Evolutionary conservation across 495 filamentous ascomycete species (phyloP).

Genomic region (Aspergillus nanangensis): DNA sequence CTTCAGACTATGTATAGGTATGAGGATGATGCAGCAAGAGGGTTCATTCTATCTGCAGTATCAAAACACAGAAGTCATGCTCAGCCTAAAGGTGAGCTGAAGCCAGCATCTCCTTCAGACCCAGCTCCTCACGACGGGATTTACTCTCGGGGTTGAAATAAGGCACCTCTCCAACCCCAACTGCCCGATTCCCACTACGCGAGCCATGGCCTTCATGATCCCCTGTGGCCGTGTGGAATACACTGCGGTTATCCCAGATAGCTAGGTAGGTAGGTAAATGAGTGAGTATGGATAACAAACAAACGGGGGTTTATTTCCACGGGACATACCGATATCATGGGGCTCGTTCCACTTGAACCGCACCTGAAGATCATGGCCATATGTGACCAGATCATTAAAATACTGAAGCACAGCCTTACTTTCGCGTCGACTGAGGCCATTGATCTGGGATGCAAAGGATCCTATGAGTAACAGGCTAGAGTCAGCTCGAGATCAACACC

Average conservation of each 20-base stretch:
- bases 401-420: slow-evolving; percentile 51
- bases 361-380: slow-evolving; percentile 73
- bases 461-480: slow-evolving; percentile 12
- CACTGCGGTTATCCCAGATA: slow-evolving; percentile 73
- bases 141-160: slow-evolving; percentile 51
- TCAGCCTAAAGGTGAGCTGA: slow-evolving; percentile 19
- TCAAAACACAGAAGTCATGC: no score
- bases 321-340: slow-evolving; percentile 44
- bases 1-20: background rate
- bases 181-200: slow-evolving; percentile 55
- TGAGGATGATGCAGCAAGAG: background rate
- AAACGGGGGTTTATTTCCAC: no score
- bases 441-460: slow-evolving; percentile 16
- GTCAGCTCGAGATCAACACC: slow-evolving; percentile 6
- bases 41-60: background rate
- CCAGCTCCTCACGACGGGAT: slow-evolving; percentile 36
- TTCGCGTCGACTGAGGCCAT: slow-evolving; percentile 35
- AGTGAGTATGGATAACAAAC: background rate
- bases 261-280: slow-evolving; percentile 38
- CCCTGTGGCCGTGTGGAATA: slow-evolving; percentile 65
- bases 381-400: slow-evolving; percentile 54
- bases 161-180: slow-evolving; percentile 61
- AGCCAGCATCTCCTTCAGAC: slow-evolving; percentile 15
- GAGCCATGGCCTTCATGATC: slow-evolving; percentile 59
- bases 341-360: slow-evolving; percentile 52